A percentile compares a stretch with the other conserved stretches of the same genome.
Conservation (phyloP, 2,329 filamentous ascomycete genomes). For the Aspergillus terreus region DNA sequence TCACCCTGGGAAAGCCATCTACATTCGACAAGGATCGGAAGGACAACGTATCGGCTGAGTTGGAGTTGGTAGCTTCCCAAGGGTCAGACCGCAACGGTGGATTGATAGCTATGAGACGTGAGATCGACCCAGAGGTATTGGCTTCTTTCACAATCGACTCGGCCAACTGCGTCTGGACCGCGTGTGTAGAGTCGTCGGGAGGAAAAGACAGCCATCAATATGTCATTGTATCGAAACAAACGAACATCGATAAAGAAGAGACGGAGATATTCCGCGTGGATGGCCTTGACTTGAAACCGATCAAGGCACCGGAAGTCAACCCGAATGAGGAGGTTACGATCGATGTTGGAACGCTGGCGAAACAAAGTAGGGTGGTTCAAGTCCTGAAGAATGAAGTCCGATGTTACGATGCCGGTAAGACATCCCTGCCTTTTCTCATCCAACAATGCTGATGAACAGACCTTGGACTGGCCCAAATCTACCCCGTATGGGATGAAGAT, state of each 20-base stretch:
- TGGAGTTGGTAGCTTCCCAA: constrained; percentile 53
- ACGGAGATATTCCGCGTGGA: constrained; percentile 75
- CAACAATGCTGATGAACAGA: constrained; percentile 49
- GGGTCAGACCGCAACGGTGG: constrained; percentile 60
- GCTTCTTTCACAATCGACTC: constrained; percentile 69
- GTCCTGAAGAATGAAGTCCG: constrained; percentile 82
- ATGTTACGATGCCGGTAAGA: constrained; percentile 83
- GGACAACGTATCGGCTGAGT: constrained; percentile 35
- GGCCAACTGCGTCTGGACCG: constrained; percentile 76
- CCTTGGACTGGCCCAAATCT: constrained; percentile 82
- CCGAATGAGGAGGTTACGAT: constrained; percentile 81
- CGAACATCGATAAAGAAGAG: constrained; percentile 65
- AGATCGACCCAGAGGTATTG: constrained; percentile 69
- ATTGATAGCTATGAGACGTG: constrained; percentile 71
- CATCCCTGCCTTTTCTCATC: constrained; percentile 5
- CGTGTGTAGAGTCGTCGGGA: constrained; percentile 46
- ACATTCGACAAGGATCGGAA: constrained; percentile 45
- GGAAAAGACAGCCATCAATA: constrained; percentile 64
- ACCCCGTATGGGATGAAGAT: constrained; percentile 89
- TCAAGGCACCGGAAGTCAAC: constrained; percentile 86
- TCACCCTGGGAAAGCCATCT: constrained; percentile 63
- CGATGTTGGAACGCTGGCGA: constrained; percentile 78
- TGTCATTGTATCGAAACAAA: constrained; percentile 72
- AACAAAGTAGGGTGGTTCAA: constrained; percentile 77
- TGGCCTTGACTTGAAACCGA: constrained; percentile 68